Base-by-base conservation (phyloP, 2,329 filamentous ascomycete species). In the Aspergillus piperis region DNA sequence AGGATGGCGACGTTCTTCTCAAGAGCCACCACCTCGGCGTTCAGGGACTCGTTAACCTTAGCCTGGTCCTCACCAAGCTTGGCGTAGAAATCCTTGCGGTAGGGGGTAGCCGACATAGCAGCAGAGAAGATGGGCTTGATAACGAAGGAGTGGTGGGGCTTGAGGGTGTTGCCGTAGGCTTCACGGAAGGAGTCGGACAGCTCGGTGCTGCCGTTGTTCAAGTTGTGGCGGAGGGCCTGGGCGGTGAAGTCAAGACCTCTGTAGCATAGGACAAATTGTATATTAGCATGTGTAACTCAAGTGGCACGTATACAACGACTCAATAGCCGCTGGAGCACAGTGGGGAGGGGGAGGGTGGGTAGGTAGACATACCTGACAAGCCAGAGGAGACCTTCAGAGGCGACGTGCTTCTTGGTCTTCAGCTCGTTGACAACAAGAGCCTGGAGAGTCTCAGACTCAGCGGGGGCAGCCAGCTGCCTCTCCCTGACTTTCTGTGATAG, bases 191-290 rank as follows among this genome's bases (percentile, higher is more conserved):
- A 96, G 67, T 86, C 84, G 62, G 90, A 84, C 64, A 99, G 90
- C 80, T 97, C 92, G 73, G 92, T 86, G 66, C 75, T 68, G 57
- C 85, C 73, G 72, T 89, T 87, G 71, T 83, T 78, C 66, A 92
- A 71, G 81, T 96, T 96, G 75, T 88, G 84, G 73, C 87, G 86
- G 64, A 99, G 88, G 62, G 90, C 90, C 76, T 91, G 88, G 73
- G 88, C 87, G 66, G 94, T 98, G 82, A 99, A 99, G 74, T 97
- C 92, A 72, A 98, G 90, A 62, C 90, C 95, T 64, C 93, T 96
- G 70, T 53, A 32, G 54, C 60, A 62, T 61, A 36, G 11, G 4
- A 36, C 10, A 36, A 13, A 11, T 60, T 13, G 32, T 13, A 23
- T 17, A 42, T 63, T 21, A 63, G 56, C 48, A 21, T 52, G n/a